Base-by-base conservation (phyloP, 2,329 filamentous ascomycete species). In the Tolypocladium capitatum region DNA sequence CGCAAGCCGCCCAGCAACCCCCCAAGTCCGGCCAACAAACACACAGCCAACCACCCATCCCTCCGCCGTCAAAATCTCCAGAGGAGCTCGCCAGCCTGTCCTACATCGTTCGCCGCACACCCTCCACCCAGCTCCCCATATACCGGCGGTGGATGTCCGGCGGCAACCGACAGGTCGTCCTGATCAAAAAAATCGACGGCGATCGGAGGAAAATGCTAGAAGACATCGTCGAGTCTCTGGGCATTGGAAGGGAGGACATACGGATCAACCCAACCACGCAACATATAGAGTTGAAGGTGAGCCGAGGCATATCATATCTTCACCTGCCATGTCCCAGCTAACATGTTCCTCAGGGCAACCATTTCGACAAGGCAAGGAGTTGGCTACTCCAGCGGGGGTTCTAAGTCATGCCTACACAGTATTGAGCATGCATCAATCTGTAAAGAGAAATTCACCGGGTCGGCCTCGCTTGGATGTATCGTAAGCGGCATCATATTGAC, bases 101-200 rank as follows among this genome's bases (percentile, higher is more conserved):
- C 11, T 95, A 89, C 70, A 75, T 81, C 57, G 75, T 97, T 53
- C 72, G 72, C 46, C 83, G 88, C 52, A 91, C 87, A 3, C 68
- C 73, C 1, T 82, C 78, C 34, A 77, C 80, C 43, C 80, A 87
- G 54, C 70, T 92, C 3, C 81, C 87, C 24, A 76, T 97, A 41
- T 98, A 97, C 68, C 72, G 81, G 16, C 72, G 80, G 54, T 71
- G 68, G 53, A 90, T 86, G 69, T 74, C 80, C 13, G 88, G 88
- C 46, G 86, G 87, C 14, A 92, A 86, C 54, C 73, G 81, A 60
- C 78, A 81, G 57, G 67, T 85, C 58, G 94, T 91, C 5, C 66
- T 79, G 48, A 68, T 98, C 48, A 84, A 88, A 63, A 89, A 86
- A 66, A 75, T 91, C 45, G 80, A 87, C 49, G 92, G 92, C 16